These are phyloP conservation scores for Talaromyces atroroseus DNA, from an alignment of 2,329 filamentous ascomycete species.

Conservation along the genomic window DNA sequence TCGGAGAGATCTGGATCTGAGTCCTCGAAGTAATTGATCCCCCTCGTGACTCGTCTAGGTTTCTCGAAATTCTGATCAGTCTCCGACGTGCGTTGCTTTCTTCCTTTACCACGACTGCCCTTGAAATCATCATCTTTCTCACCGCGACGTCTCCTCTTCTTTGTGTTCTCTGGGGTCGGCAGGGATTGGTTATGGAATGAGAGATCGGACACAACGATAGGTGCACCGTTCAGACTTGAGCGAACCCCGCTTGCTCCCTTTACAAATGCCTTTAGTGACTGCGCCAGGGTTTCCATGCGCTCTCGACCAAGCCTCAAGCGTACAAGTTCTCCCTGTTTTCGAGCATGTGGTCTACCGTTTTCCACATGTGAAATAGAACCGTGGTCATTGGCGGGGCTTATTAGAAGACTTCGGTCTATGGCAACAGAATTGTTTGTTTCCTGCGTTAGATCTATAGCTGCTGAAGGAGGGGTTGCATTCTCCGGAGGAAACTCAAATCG, in stretches of 20 bases:
- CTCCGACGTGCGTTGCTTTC: constrained; percentile 1
- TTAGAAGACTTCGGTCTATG: constrained; percentile 4
- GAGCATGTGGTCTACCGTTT: constrained; percentile 1
- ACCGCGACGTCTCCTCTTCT: constrained; percentile 13
- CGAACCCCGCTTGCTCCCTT: not conserved
- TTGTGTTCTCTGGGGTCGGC: not conserved
- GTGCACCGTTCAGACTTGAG: not conserved
- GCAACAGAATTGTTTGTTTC: not conserved
- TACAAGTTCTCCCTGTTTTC: constrained; percentile 10
- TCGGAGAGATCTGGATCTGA: constrained; percentile 12
- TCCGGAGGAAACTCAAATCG: constrained; percentile 29
- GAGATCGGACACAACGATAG: constrained; percentile 5
- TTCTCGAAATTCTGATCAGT: not conserved
- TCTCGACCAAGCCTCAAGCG: constrained; percentile 9
- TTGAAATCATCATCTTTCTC: constrained; percentile 28
- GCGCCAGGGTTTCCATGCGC: constrained; percentile 4
- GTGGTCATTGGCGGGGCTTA: not conserved
- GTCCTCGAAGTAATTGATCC: constrained; percentile 15
- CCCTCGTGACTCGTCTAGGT: constrained; percentile 8
- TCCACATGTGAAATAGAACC: not conserved
- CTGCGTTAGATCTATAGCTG: not conserved
- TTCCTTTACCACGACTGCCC: constrained; percentile 12
- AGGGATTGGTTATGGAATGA: constrained; percentile 3
- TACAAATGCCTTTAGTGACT: not conserved
- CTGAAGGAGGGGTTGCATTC: not conserved